These are phyloP conservation scores for Colletotrichum paranaense DNA, from an alignment of 2,329 filamentous ascomycete species.

Conservation along the genomic window DNA sequence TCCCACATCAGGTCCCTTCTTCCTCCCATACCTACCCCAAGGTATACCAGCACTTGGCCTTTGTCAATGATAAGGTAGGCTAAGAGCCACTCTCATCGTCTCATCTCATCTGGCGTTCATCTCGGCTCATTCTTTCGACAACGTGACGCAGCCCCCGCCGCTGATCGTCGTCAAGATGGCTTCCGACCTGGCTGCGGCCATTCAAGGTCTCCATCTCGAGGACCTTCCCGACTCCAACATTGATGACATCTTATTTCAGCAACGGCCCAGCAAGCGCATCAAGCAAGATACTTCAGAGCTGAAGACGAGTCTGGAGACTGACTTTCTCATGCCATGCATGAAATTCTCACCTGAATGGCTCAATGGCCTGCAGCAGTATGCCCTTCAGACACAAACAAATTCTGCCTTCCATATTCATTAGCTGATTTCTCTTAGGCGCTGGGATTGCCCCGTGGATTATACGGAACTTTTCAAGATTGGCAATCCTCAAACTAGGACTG, in stretches of 20 bases:
- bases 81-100: not conserved
- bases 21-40: not conserved
- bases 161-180: constrained; percentile 18
- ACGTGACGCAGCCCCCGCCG: not conserved
- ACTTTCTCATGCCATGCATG: constrained; percentile 83
- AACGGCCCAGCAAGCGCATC: constrained; percentile 53
- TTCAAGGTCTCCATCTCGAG: constrained; percentile 30
- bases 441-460: constrained; percentile 85
- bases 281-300: constrained; percentile 70
- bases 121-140: not conserved
- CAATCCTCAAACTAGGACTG: constrained; percentile 92
- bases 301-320: constrained; percentile 77
- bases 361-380: constrained; percentile 83
- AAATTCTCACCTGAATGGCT: constrained; percentile 89
- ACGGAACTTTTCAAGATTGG: constrained; percentile 88
- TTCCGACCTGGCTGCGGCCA: constrained; percentile 30
- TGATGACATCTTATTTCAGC: constrained; percentile 67
- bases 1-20: not conserved
- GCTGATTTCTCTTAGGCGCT: constrained; percentile 55
- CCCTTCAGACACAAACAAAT: not conserved
- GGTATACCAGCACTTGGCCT: not conserved
- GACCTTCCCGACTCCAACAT: constrained; percentile 47
- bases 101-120: not conserved
- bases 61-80: not conserved
- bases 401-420: not conserved